Evolutionary conservation across 768 basidiomycete genomes (phyloP).

Genomic region (Lepiota venenata): DNA sequence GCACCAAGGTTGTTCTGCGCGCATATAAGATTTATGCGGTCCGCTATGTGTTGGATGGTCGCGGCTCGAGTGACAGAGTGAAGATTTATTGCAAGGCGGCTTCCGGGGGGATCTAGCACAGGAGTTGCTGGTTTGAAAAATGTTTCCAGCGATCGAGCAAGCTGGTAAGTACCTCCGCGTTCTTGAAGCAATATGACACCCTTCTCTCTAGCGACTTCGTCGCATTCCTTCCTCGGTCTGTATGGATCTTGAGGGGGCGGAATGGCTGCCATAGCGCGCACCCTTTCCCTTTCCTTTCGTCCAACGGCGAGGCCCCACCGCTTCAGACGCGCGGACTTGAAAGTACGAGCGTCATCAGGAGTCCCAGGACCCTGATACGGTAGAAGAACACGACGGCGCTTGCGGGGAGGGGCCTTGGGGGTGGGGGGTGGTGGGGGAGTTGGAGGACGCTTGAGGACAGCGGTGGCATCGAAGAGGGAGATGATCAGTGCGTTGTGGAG

Average conservation of each 20-base stretch:
- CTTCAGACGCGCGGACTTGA: constrained; percentile 66
- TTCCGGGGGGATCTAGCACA: constrained; percentile 61
- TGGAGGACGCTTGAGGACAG: constrained; percentile 60
- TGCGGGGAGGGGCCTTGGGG: constrained; percentile 57
- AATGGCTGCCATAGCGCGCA: constrained; percentile 45
- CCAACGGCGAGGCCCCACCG: constrained; percentile 72
- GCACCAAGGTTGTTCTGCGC: constrained; percentile 68
- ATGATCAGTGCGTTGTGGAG: constrained; percentile 84
- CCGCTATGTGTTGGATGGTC: constrained; percentile 72
- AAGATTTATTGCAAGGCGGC: constrained; percentile 68
- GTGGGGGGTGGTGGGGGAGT: constrained; percentile 62
- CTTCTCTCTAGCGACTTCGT: constrained; percentile 71
- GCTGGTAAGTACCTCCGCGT: constrained; percentile 51
- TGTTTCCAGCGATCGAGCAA: neutral
- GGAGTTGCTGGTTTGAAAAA: neutral
- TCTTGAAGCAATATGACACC: constrained; percentile 64
- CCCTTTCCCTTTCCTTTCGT: constrained; percentile 70
- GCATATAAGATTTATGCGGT: constrained; percentile 78
- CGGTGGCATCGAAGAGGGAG: constrained; percentile 76
- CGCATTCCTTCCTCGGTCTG: constrained; percentile 45
- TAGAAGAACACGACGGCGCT: constrained; percentile 67
- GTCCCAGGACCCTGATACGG: constrained; percentile 70
- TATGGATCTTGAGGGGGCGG: constrained; percentile 38
- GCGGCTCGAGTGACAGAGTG: constrained; percentile 70
- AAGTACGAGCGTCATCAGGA: constrained; percentile 46